Base-by-base conservation (phyloP, 495 filamentous ascomycete genomes). In the Penicillium antarcticum region DNA sequence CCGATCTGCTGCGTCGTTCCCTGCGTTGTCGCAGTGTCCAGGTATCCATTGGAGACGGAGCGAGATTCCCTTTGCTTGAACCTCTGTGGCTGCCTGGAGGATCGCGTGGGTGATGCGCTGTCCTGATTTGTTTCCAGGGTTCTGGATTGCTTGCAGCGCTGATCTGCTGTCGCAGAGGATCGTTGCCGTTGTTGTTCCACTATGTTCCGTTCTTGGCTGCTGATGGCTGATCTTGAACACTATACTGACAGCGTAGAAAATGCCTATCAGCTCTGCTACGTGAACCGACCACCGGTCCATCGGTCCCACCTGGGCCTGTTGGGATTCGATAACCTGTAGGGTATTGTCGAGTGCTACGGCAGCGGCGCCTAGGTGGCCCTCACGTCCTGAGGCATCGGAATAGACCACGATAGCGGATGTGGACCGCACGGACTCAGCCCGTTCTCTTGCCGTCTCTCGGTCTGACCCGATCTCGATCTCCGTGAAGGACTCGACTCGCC, bases 31-130 rank as follows among this genome's bases (percentile, higher is more conserved):
- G 16, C 13, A 60, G n/a, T 60, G 41, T 23, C 60, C 60, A 10
- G 53, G 56, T 9, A 63, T 34, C 60, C 34, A 61, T 31, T 61
- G 43, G 4, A 64, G 55, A 35, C 52, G 55, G 5, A 64, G 51
- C 18, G 12, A 9, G 16, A 54, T 54, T 14, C 18, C 32, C 26
- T 17, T 16, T 3, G 46, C 29, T 44, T 45, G 41, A 10, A 56
- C 41, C 45, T 64, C 55, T 10, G 52, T 45, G 18, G 58, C 58
- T 0, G 50, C 45, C 12, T 48, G 43, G 41, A 48, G 44, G 48
- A 53, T 64, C 6, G 61, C 52, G 18, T 62, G 43, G 18, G 60
- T 26, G 31, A 65, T 60, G 9, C 19, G 40, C 43, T 65, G 53
- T 18, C 55, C 53, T 23, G 56, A 62, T 26, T 42, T 58, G n/a